Conservation (phyloP, 106 monocot species). For the Platanthera zijinensis region DNA sequence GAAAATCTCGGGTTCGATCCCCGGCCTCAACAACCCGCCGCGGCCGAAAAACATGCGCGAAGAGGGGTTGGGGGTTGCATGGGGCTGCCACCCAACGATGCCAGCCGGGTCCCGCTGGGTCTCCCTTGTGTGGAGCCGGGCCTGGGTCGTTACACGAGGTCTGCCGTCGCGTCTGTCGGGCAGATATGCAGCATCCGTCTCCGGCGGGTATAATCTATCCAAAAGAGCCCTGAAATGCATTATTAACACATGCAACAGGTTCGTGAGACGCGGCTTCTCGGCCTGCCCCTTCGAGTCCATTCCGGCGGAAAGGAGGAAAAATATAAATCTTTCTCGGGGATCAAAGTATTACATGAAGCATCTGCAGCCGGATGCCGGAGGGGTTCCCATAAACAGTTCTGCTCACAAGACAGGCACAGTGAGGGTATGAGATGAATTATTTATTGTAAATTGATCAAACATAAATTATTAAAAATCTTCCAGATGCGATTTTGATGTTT, state of each 20-base stretch:
- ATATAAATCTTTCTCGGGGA: slow-evolving; percentile 65
- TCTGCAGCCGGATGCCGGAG: slow-evolving; percentile 33
- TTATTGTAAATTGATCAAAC: not conserved
- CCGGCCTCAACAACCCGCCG: too few relatives aligned
- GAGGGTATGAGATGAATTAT: not conserved
- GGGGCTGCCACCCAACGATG: not conserved
- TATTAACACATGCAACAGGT: slow-evolving; percentile 35
- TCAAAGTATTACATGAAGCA: slow-evolving; percentile 79
- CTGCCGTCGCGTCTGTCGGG: too few relatives aligned
- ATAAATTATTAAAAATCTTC: too few relatives aligned
- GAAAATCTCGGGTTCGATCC: too few relatives aligned
- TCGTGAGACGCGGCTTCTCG: slow-evolving; percentile 76
- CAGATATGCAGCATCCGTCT: too few relatives aligned
- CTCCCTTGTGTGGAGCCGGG: not conserved
- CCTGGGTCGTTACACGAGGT: not conserved
- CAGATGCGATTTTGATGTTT: too few relatives aligned
- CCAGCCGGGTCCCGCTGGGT: too few relatives aligned
- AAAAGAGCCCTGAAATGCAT: not conserved
- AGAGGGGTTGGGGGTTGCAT: too few relatives aligned
- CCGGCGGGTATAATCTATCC: too few relatives aligned
- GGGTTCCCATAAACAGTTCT: slow-evolving; percentile 12
- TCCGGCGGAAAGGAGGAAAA: slow-evolving; percentile 51
- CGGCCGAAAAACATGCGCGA: too few relatives aligned
- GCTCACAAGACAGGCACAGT: not conserved
- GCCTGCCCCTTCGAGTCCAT: slow-evolving; percentile 67